Evolutionary conservation across 495 filamentous ascomycete genomes (phyloP).

Genomic region (Penicillium samsonianum): DNA sequence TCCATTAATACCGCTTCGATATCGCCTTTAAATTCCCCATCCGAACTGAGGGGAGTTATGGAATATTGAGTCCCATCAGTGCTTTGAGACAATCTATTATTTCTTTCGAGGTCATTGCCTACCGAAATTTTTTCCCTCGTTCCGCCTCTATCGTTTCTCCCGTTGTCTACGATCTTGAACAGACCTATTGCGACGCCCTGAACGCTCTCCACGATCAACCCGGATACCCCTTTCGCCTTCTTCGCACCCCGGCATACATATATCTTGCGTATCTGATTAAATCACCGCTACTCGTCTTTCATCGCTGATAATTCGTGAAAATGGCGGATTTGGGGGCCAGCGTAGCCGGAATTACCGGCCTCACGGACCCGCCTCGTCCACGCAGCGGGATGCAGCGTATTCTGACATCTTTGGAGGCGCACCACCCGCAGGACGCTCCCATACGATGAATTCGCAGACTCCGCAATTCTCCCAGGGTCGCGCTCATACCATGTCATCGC

Average conservation of each 20-base stretch:
- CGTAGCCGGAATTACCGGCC: constrained; percentile 70
- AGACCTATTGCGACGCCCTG: constrained; percentile 41
- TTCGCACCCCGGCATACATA: constrained; percentile 10
- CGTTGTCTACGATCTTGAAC: constrained; percentile 41
- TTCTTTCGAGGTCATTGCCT: constrained; percentile 20
- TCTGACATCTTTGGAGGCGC: constrained; percentile 92
- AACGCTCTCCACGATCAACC: constrained; percentile 44
- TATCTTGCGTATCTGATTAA: constrained; percentile 7
- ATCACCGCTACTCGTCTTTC: constrained; percentile 1
- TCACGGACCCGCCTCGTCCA: constrained; percentile 68
- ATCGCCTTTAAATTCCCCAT: constrained; percentile 23
- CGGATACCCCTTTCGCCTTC: constrained; percentile 32
- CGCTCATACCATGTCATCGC: constrained; percentile 84
- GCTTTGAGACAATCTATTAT: constrained; percentile 25
- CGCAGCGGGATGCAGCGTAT: constrained; percentile 92
- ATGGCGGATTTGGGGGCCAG: constrained; percentile 85
- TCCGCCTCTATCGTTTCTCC: constrained; percentile 22
- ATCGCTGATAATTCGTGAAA: constrained; percentile 23
- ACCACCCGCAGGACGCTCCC: constrained; percentile 82
- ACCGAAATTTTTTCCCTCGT: constrained; percentile 16
- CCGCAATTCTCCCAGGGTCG: constrained; percentile 61
- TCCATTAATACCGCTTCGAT: constrained; percentile 31
- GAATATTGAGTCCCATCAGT: constrained; percentile 29
- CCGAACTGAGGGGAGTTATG: constrained; percentile 32
- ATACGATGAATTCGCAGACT: constrained; percentile 77